phyloP scores from a whole-genome alignment of 495 filamentous ascomycete species.

The Hyaloscypha bicolor region DNA sequence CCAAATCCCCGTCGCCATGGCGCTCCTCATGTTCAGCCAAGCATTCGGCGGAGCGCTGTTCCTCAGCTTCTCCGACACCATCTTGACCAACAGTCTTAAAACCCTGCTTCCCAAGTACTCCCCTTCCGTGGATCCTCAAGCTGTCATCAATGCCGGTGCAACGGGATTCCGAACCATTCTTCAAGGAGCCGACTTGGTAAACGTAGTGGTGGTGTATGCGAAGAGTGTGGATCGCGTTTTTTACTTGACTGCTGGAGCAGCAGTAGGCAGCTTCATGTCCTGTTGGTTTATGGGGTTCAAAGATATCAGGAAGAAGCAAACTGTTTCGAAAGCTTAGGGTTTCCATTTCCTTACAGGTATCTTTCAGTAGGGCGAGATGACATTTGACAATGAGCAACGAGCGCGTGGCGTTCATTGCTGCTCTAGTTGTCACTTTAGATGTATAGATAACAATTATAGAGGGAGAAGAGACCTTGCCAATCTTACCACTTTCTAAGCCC shows the following conservation, averaged over 20 bases:
- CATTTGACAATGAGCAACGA: too few relatives aligned
- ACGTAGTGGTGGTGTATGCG: slow-evolving; percentile 47
- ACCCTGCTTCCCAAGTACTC: slow-evolving; percentile 30
- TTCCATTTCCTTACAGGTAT: too few relatives aligned
- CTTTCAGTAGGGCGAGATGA: too few relatives aligned
- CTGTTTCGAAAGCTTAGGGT: background rate
- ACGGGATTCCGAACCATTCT: slow-evolving; percentile 42
- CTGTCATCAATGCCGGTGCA: slow-evolving; percentile 39
- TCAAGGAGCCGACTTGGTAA: slow-evolving; percentile 32
- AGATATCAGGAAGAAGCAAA: slow-evolving; percentile 51
- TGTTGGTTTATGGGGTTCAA: slow-evolving; percentile 56
- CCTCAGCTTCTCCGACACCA: slow-evolving; percentile 36
- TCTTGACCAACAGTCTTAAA: slow-evolving; percentile 37
- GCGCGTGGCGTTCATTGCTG: too few relatives aligned
- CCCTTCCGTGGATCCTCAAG: slow-evolving; percentile 33
- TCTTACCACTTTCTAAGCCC: too few relatives aligned
- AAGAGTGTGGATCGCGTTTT: slow-evolving; percentile 37
- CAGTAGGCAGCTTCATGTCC: slow-evolving; percentile 34
- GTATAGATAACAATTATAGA: too few relatives aligned
- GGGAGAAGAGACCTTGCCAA: too few relatives aligned
- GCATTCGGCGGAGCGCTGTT: slow-evolving; percentile 38
- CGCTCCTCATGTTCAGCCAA: slow-evolving; percentile 37
- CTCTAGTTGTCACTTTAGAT: too few relatives aligned
- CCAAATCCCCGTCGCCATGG: slow-evolving; percentile 36
- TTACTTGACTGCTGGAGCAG: slow-evolving; percentile 42